Conservation (phyloP, 106 monocot genomes). For the Vanilla planifolia region DNA sequence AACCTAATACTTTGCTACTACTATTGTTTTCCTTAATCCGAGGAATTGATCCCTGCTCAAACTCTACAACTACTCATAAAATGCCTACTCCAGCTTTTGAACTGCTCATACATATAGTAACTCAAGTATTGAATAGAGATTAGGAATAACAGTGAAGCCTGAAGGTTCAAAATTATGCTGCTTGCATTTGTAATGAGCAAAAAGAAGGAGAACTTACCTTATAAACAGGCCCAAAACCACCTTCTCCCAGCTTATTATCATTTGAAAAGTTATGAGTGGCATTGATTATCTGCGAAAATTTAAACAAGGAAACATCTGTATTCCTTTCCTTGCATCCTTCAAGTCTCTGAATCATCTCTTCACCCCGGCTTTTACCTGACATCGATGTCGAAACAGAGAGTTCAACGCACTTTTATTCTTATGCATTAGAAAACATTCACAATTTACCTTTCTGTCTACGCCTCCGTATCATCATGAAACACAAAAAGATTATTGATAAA, state of each 20-base stretch:
- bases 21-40: no score
- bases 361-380: background rate
- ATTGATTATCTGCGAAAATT: conserved; percentile 7
- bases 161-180: no score
- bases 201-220: conserved; percentile 31
- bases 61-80: no score
- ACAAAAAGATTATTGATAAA: background rate
- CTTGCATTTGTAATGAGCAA: no score
- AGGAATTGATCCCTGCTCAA: no score
- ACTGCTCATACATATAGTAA: no score
- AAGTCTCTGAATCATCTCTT: background rate
- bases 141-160: no score
- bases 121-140: no score
- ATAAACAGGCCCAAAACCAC: conserved; percentile 35
- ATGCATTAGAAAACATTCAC: background rate
- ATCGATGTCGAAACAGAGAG: background rate
- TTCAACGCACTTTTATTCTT: no score
- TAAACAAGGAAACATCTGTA: conserved; percentile 11
- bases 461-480: background rate
- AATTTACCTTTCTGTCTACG: conserved; percentile 3
- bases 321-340: conserved; percentile 2
- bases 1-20: no score
- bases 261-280: conserved; percentile 29
- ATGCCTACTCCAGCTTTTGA: no score
- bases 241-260: conserved; percentile 17